Conservation (phyloP, 2,329 filamentous ascomycete species). For the Alternaria triticina region DNA sequence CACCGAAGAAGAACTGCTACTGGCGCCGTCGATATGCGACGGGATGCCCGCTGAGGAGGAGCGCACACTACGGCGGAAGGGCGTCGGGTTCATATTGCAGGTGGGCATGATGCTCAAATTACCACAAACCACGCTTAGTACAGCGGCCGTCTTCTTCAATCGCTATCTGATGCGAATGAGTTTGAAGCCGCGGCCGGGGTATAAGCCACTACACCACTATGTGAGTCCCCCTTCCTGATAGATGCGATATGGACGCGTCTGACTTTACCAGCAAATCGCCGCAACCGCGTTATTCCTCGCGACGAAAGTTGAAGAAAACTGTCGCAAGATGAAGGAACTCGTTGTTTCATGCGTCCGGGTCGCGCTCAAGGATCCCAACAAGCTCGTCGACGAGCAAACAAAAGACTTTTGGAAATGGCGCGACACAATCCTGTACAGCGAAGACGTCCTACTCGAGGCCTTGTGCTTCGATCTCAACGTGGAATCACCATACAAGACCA, state of each 20-base stretch:
- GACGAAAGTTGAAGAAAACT: slow-evolving; percentile 97
- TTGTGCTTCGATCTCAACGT: slow-evolving; percentile 94
- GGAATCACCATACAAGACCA: slow-evolving; percentile 82
- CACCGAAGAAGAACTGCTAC: slow-evolving; percentile 78
- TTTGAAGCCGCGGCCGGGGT: slow-evolving; percentile 73
- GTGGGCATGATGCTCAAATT: slow-evolving; percentile 91
- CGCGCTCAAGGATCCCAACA: slow-evolving; percentile 89
- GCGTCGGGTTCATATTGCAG: slow-evolving; percentile 95
- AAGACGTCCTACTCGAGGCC: slow-evolving; percentile 89
- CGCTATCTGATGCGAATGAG: slow-evolving; percentile 92
- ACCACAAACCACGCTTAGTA: slow-evolving; percentile 89
- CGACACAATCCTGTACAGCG: slow-evolving; percentile 89
- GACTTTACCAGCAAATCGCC: slow-evolving; percentile 69
- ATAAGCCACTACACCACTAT: slow-evolving; percentile 83
- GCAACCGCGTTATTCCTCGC: slow-evolving; percentile 91
- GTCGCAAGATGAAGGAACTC: slow-evolving; percentile 91
- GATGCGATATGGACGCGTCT: slow-evolving; percentile 1
- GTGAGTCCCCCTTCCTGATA: slow-evolving; percentile 33
- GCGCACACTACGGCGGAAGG: slow-evolving; percentile 81
- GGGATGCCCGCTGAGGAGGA: slow-evolving; percentile 81
- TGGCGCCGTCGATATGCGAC: slow-evolving; percentile 83
- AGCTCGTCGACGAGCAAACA: slow-evolving; percentile 92
- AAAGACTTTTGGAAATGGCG: slow-evolving; percentile 99
- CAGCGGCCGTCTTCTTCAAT: slow-evolving; percentile 93
- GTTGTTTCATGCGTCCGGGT: slow-evolving; percentile 93